Percentiles rank a stretch among this genome's conserved stretches.
These are phyloP conservation scores for Penicillium fuscoglaucum DNA, from an alignment of 2,329 filamentous ascomycete genomes.

Conservation along the genomic window DNA sequence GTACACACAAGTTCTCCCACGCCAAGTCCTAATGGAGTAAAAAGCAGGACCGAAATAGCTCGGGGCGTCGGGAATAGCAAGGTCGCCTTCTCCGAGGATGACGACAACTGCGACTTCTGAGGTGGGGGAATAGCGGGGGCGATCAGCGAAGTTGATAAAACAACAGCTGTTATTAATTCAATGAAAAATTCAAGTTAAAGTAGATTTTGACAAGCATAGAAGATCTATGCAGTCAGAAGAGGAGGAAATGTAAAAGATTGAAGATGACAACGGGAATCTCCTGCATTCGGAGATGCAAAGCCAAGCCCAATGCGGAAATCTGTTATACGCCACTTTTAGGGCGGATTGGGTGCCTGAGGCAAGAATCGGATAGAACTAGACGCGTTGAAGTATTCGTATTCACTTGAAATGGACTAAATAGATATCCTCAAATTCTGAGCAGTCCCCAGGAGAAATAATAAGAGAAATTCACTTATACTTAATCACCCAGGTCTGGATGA, in stretches of 20 bases:
- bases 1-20: neutral
- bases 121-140: constrained; percentile 9
- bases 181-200: neutral
- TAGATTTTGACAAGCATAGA: neutral
- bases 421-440: neutral
- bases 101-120: neutral
- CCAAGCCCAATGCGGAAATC: constrained; percentile 12
- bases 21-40: neutral
- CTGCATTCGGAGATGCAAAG: constrained; percentile 3
- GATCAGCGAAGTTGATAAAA: constrained; percentile 2
- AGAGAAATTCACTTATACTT: no score
- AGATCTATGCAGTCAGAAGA: neutral
- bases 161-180: neutral
- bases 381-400: neutral
- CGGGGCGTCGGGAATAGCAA: neutral
- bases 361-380: neutral
- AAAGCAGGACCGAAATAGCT: constrained; percentile 1
- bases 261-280: neutral
- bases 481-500: neutral
- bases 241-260: no score
- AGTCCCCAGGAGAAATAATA: no score
- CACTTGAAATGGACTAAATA: neutral
- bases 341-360: constrained; percentile 1
- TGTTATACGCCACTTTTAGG: constrained; percentile 2
- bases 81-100: constrained; percentile 2